Percentiles rank a stretch among this genome's conserved stretches.
Evolutionary conservation across 225 moss, liverwort and hornwort genomes (phyloP).

Genomic region (Asterella californica): DNA sequence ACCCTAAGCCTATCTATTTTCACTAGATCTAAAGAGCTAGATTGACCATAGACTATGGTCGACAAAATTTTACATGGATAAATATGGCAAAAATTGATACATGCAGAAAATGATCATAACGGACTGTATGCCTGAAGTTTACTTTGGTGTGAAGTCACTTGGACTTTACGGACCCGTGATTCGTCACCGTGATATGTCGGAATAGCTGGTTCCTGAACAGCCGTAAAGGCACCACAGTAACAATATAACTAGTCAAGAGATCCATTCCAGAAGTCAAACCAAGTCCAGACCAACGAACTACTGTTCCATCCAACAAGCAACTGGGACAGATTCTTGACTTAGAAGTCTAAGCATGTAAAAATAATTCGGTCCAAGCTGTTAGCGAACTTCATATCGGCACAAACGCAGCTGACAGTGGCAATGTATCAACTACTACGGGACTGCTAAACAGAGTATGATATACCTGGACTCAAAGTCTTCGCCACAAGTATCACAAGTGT

Average conservation of each 20-base stretch:
- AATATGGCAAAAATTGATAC: neutral
- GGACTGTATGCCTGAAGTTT: neutral
- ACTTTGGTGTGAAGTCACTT: slow-evolving; percentile 38
- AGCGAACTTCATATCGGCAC: neutral
- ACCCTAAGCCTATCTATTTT: neutral
- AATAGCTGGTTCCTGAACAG: slow-evolving; percentile 75
- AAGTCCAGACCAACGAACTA: neutral
- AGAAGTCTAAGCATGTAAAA: neutral
- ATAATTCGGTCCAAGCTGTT: neutral
- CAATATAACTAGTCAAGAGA: neutral
- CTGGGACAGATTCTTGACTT: too few relatives aligned
- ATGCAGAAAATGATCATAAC: neutral
- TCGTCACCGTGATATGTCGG: slow-evolving; percentile 72
- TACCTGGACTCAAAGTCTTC: slow-evolving; percentile 89
- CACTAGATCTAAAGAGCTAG: neutral
- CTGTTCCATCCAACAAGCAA: too few relatives aligned
- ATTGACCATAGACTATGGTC: neutral
- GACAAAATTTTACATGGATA: neutral
- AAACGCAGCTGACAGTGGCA: neutral
- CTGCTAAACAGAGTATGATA: neutral
- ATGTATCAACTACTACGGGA: neutral
- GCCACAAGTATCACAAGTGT: slow-evolving; percentile 83
- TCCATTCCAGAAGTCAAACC: neutral
- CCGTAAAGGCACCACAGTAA: neutral
- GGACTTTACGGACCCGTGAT: slow-evolving; percentile 69